Evolutionary conservation across 176 grass and related monocot species (phyloP).

Genomic region (Puya raimondii): DNA sequence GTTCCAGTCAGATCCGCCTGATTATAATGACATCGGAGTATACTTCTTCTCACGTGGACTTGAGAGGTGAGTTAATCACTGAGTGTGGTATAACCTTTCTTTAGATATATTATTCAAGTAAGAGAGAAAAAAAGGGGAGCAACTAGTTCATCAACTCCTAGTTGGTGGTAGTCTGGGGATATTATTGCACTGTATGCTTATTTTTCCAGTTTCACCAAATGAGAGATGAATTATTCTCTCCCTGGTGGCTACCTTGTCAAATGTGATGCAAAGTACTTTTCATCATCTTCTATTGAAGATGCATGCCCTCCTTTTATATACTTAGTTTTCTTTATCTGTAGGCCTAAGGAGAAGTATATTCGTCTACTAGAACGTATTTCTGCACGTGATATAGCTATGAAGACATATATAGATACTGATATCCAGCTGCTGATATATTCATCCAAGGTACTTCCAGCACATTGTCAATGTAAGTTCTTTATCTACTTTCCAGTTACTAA

Average conservation of each 20-base stretch:
- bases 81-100: neutral
- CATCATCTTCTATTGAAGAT: neutral
- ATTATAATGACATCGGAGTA: slow-evolving; percentile 53
- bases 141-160: neutral
- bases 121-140: neutral
- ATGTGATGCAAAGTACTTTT: neutral
- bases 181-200: neutral
- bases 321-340: slow-evolving; percentile 22
- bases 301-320: slow-evolving; percentile 5
- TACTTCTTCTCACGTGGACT: slow-evolving; percentile 43
- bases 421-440: slow-evolving; percentile 49
- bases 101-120: neutral
- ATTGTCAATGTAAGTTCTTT: slow-evolving; percentile 54
- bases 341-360: slow-evolving; percentile 31
- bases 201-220: neutral
- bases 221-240: neutral
- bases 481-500: neutral
- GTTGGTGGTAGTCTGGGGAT: neutral
- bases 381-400: slow-evolving; percentile 35
- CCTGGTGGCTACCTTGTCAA: neutral
- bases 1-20: slow-evolving; percentile 43
- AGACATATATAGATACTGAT: slow-evolving; percentile 24
- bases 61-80: slow-evolving; percentile 22
- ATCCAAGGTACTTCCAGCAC: slow-evolving; percentile 42
- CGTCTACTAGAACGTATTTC: slow-evolving; percentile 42